Percentiles rank a stretch among this genome's conserved stretches.
phyloP scores from a whole-genome alignment of 2,329 filamentous ascomycete species.

The Fusarium tricinctum region DNA sequence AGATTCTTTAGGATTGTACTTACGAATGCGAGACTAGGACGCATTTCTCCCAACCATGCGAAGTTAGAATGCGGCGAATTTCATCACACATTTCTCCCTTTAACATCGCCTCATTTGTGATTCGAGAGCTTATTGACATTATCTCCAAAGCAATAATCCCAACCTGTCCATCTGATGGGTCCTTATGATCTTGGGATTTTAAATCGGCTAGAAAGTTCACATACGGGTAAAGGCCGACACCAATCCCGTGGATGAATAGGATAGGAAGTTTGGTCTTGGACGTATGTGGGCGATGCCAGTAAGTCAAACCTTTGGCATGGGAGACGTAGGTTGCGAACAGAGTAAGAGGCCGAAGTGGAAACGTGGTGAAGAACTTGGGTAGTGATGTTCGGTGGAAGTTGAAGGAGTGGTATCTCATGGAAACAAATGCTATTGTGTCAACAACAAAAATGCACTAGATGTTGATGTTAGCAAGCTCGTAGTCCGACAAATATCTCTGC shows the following conservation, averaged over 20 bases:
- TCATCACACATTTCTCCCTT: conserved; percentile 65
- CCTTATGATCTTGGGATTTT: conserved; percentile 54
- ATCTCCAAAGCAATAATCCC: conserved; percentile 72
- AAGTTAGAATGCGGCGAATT: conserved; percentile 64
- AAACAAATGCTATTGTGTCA: conserved; percentile 55
- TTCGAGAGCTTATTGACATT: conserved; percentile 69
- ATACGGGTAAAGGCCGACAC: conserved; percentile 67
- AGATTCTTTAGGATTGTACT: no score
- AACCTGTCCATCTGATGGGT: conserved; percentile 61
- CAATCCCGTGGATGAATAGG: conserved; percentile 75
- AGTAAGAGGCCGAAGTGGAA: conserved; percentile 67
- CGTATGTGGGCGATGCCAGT: conserved; percentile 73
- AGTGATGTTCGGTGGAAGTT: conserved; percentile 60
- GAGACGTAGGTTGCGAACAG: conserved; percentile 62
- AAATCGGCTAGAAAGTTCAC: conserved; percentile 67
- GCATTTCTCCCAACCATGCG: conserved; percentile 65
- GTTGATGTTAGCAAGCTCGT: conserved; percentile 10
- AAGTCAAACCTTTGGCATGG: conserved; percentile 63
- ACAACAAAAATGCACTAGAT: conserved; percentile 61
- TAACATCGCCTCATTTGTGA: conserved; percentile 64
- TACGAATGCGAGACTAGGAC: conserved; percentile 66
- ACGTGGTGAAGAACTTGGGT: conserved; percentile 58
- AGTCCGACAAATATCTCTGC: neutral
- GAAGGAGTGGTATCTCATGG: conserved; percentile 61
- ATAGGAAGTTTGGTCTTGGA: conserved; percentile 69